Evolutionary conservation across 2,329 filamentous ascomycete species (phyloP), one percentile per base, ranked within the genome.

Genomic region (Exophiala sideris): DNA sequence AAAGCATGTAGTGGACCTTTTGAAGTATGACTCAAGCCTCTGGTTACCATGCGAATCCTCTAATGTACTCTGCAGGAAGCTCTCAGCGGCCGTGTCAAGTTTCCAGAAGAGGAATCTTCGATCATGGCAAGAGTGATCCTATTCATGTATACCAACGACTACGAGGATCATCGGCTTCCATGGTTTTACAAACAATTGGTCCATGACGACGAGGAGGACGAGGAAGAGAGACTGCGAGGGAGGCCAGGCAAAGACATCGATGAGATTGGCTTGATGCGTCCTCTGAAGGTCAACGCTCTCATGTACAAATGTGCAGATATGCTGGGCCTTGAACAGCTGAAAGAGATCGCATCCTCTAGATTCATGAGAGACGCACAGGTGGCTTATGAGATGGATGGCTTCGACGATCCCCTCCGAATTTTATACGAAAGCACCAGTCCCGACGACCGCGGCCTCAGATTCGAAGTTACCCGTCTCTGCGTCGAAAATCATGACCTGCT

Each of bases 1-100:
- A 50, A 58, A 12, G 61, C 59, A 12, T 48, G 63, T 38, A 57
- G 60, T 47, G 52, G 57, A 52, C 57, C 32, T 48, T 69, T 58
- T 64, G 60, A 59, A 66, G 66, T 59, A 66, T 42, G 24, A 8
- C 45, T 24, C 14, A 6, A 24, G 21, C 34, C 8, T 47, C 29
- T 9, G 5, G 9, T 3, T 11, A 8, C 12, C 18, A 34, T 29
- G 34, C 3, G 29, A 14, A 14, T 7, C 24, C 10, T 35, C 45
- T 35, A 18, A 14, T 14, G 29, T 18, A 34, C n/a, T 36, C 10
- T 33, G 33, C 34, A 46, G 47, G 39, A 54, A 32, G 50, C 48
- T 16, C 7, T 6, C 7, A 39, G 36, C 14, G 40, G 54, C 2
- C 20, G 41, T 10, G 47, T 57, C 35, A 39, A 44, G 11, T 51